A percentile compares a stretch with the other conserved stretches of the same genome.
Evolutionary conservation across 2,329 filamentous ascomycete species (phyloP).

Genomic region (Ophiostoma angusticollis): DNA sequence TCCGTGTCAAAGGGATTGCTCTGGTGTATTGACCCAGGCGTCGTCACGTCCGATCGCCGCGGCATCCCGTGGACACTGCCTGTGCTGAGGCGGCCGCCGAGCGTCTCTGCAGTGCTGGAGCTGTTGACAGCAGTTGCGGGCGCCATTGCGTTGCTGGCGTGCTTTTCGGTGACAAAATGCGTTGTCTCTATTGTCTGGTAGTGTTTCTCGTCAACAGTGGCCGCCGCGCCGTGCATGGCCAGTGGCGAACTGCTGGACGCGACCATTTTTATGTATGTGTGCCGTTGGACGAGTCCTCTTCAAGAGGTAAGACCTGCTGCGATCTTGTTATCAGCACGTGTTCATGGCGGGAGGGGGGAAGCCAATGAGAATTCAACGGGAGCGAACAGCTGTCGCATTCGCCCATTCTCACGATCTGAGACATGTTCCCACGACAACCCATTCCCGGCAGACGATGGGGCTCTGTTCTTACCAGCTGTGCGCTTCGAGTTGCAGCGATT

Average conservation of each 20-base stretch:
- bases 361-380: no score
- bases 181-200: slow-evolving; percentile 3
- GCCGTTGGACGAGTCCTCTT: background rate
- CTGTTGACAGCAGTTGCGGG: slow-evolving; percentile 15
- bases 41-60: slow-evolving; percentile 26
- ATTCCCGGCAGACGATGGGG: no score
- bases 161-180: slow-evolving; percentile 13
- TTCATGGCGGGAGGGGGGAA: no score
- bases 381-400: no score
- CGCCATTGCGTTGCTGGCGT: slow-evolving; percentile 17
- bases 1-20: slow-evolving; percentile 45
- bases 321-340: background rate
- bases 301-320: background rate
- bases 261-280: background rate
- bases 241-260: slow-evolving; percentile 2
- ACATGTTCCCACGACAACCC: no score
- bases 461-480: no score
- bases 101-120: slow-evolving; percentile 10
- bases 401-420: no score
- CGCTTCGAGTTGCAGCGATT: no score
- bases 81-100: slow-evolving; percentile 8
- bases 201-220: slow-evolving; percentile 1
- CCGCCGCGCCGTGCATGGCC: background rate
- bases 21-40: slow-evolving; percentile 29
- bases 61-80: background rate